Percentiles rank a stretch among this genome's conserved stretches.
These are phyloP conservation scores for Agarophyton chilense DNA, from an alignment of 23 red algal species.

Conservation along the genomic window DNA sequence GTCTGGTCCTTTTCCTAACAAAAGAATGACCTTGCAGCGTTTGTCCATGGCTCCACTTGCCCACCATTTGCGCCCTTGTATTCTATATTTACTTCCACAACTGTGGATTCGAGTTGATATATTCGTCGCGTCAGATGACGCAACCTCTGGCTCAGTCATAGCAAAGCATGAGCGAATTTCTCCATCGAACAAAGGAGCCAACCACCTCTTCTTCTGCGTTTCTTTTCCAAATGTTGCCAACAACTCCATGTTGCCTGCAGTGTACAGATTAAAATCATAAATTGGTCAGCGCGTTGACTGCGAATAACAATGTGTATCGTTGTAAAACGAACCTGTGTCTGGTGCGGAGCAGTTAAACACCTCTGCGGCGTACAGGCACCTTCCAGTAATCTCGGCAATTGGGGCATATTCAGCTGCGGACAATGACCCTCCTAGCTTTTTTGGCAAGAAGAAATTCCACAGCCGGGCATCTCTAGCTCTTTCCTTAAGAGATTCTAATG, in stretches of 20 bases:
- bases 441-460: conserved; percentile 92
- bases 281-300: background rate
- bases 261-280: background rate
- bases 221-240: conserved; percentile 71
- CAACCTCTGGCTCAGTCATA: conserved; percentile 94
- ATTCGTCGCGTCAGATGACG: conserved; percentile 91
- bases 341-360: conserved; percentile 95
- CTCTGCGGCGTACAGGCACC: conserved; percentile 58
- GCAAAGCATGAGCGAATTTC: conserved; percentile 92
- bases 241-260: conserved; percentile 90
- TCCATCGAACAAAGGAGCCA: conserved; percentile 78
- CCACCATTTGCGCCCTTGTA: conserved; percentile 95
- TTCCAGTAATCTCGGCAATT: conserved; percentile 72
- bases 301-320: background rate
- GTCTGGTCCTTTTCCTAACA: conserved; percentile 64
- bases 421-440: conserved; percentile 72
- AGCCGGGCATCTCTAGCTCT: conserved; percentile 62
- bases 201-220: conserved; percentile 69
- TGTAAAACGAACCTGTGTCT: conserved; percentile 68
- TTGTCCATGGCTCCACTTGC: conserved; percentile 85
- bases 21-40: conserved; percentile 71
- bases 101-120: conserved; percentile 50
- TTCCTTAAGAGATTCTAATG: conserved; percentile 61
- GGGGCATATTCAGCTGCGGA: conserved; percentile 74
- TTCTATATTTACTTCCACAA: conserved; percentile 12